Conservation (phyloP, 2,329 filamentous ascomycete species). For the Rutstroemia sp. region DNA sequence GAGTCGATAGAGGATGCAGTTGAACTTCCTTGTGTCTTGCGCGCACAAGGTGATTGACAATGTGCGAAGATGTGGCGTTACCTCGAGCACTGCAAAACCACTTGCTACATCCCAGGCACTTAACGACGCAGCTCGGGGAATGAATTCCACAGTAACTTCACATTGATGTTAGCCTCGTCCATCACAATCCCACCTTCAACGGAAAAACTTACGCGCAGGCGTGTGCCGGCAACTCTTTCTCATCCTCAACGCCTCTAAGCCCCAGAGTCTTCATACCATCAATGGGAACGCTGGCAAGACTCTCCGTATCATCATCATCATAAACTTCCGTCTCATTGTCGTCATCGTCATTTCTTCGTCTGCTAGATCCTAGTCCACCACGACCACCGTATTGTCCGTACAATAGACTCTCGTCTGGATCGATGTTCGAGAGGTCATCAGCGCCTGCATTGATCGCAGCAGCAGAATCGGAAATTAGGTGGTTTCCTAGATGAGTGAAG, state of each 20-base stretch:
- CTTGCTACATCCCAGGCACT: slow-evolving; percentile 90
- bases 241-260: slow-evolving; percentile 60
- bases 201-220: slow-evolving; percentile 76
- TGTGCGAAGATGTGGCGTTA: slow-evolving; percentile 94
- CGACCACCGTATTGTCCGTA: slow-evolving; percentile 60
- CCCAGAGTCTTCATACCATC: slow-evolving; percentile 64
- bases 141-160: slow-evolving; percentile 92
- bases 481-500: slow-evolving; percentile 82
- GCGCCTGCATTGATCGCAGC: slow-evolving; percentile 76
- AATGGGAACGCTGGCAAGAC: slow-evolving; percentile 71
- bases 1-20: slow-evolving; percentile 83
- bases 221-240: slow-evolving; percentile 86
- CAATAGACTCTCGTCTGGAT: slow-evolving; percentile 74
- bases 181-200: slow-evolving; percentile 3
- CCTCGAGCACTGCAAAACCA: slow-evolving; percentile 99
- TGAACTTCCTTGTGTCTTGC: slow-evolving; percentile 98
- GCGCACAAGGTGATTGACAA: slow-evolving; percentile 95
- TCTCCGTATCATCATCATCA: slow-evolving; percentile 71
- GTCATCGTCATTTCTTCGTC: slow-evolving; percentile 73
- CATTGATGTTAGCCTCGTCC: slow-evolving; percentile 22
- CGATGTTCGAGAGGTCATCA: slow-evolving; percentile 65
- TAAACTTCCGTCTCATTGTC: slow-evolving; percentile 80
- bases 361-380: slow-evolving; percentile 39
- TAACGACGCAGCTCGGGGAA: slow-evolving; percentile 89
- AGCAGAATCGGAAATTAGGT: slow-evolving; percentile 75